Conservation (phyloP, 768 basidiomycete species). For the Termitomyces sp. region DNA sequence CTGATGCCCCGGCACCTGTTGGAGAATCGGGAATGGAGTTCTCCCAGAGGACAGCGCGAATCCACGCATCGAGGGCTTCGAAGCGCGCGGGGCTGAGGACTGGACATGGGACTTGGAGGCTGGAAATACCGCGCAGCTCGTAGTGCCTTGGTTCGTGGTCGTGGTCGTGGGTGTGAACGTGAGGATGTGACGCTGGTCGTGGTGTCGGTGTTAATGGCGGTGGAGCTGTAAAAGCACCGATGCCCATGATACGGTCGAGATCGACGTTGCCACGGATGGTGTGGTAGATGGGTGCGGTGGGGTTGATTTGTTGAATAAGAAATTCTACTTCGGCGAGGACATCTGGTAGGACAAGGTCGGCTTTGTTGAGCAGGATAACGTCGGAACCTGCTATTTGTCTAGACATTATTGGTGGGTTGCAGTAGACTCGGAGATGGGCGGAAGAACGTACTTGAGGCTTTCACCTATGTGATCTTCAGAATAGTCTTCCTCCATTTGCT, state of each 20-base stretch:
- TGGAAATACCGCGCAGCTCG: slow-evolving; percentile 79
- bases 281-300: slow-evolving; percentile 67
- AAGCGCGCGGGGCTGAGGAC: slow-evolving; percentile 45
- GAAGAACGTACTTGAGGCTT: slow-evolving; percentile 61
- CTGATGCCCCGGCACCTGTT: slow-evolving; percentile 13
- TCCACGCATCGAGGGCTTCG: slow-evolving; percentile 69
- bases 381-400: slow-evolving; percentile 95
- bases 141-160: slow-evolving; percentile 45
- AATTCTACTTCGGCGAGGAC: slow-evolving; percentile 46
- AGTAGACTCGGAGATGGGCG: background rate
- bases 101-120: slow-evolving; percentile 64
- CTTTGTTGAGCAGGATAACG: slow-evolving; percentile 89
- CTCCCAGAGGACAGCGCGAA: slow-evolving; percentile 84
- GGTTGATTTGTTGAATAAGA: slow-evolving; percentile 75
- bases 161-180: slow-evolving; percentile 21
- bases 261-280: slow-evolving; percentile 75
- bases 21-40: slow-evolving; percentile 38
- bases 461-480: slow-evolving; percentile 62
- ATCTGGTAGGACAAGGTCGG: slow-evolving; percentile 59
- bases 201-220: slow-evolving; percentile 20
- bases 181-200: slow-evolving; percentile 16
- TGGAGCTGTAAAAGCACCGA: slow-evolving; percentile 72
- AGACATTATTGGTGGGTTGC: background rate
- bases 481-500: slow-evolving; percentile 89
- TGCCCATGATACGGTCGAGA: slow-evolving; percentile 70